A percentile compares a stretch with the other conserved stretches of the same genome.
Conservation (phyloP, 352 stramenopile species). For the Phytopythium sindhum region DNA sequence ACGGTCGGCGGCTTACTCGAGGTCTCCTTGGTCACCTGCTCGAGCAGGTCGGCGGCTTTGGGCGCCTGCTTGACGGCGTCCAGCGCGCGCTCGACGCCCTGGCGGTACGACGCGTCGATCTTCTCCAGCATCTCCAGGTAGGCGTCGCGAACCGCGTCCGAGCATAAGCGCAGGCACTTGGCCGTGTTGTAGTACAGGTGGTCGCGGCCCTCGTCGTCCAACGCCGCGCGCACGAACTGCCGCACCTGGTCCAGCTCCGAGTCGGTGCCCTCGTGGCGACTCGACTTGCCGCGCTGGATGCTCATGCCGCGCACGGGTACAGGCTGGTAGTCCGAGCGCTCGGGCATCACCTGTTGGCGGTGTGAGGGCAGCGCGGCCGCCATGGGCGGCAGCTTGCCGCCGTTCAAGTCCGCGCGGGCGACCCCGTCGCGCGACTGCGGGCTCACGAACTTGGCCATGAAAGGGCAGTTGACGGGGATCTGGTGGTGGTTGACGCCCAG, state of each 20-base stretch:
- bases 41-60: not conserved
- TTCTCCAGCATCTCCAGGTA: not conserved
- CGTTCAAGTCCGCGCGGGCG: constrained; percentile 60
- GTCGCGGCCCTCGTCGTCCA: constrained; percentile 52
- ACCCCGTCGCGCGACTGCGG: constrained; percentile 56
- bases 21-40: not conserved
- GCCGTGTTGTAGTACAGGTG: constrained; percentile 78
- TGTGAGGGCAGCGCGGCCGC: not conserved
- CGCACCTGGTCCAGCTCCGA: constrained; percentile 37
- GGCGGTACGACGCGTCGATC: constrained; percentile 3
- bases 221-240: constrained; percentile 63
- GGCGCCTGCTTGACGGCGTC: not conserved
- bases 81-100: not conserved
- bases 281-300: constrained; percentile 46
- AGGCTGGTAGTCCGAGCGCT: constrained; percentile 74
- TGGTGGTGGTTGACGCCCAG: constrained; percentile 89
- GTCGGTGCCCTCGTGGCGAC: constrained; percentile 75
- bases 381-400: not conserved
- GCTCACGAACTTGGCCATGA: constrained; percentile 26
- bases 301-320: constrained; percentile 48
- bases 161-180: constrained; percentile 7
- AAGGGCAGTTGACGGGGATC: constrained; percentile 85
- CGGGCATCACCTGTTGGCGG: constrained; percentile 22
- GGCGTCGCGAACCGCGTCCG: not conserved
- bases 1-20: not conserved